These are phyloP conservation scores for Saccharomycopsis sp. DNA, from an alignment of 805 yeast species.

Conservation along the genomic window DNA sequence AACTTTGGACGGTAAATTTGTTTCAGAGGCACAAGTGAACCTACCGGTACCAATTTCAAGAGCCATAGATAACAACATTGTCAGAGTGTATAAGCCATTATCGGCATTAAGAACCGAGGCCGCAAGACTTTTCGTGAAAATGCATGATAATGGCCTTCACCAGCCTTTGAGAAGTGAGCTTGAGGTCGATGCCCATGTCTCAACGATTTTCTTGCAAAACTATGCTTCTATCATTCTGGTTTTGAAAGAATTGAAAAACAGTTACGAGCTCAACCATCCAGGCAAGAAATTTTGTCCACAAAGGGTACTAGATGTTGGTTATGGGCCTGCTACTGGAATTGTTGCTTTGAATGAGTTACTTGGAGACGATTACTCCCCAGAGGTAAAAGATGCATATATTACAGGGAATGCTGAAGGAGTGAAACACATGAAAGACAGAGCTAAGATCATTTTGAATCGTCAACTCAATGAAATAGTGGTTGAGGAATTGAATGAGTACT, in stretches of 20 bases:
- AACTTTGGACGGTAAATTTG: slow-evolving; percentile 52
- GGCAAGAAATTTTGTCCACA: slow-evolving; percentile 49
- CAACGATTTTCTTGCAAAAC: slow-evolving; percentile 73
- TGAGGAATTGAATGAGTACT: slow-evolving; percentile 20
- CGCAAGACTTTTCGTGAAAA: slow-evolving; percentile 44
- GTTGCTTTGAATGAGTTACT: slow-evolving; percentile 79
- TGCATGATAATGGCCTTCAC: slow-evolving; percentile 51
- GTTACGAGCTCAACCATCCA: slow-evolving; percentile 35
- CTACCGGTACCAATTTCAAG: slow-evolving; percentile 53
- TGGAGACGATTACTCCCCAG: slow-evolving; percentile 58
- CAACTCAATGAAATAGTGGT: slow-evolving; percentile 47
- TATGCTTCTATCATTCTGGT: slow-evolving; percentile 66
- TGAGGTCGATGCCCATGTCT: slow-evolving; percentile 76
- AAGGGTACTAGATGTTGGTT: slow-evolving; percentile 69
- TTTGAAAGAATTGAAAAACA: slow-evolving; percentile 53
- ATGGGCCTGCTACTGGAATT: slow-evolving; percentile 91
- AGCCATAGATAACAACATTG: slow-evolving; percentile 57
- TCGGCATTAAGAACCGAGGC: slow-evolving; percentile 51
- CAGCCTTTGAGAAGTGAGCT: slow-evolving; percentile 35
- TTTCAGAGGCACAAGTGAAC: slow-evolving; percentile 39
- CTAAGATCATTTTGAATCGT: slow-evolving; percentile 66
- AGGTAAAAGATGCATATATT: slow-evolving; percentile 62
- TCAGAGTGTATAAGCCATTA: slow-evolving; percentile 55
- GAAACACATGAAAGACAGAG: slow-evolving; percentile 75
- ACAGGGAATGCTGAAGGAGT: slow-evolving; percentile 60